phyloP scores from a whole-genome alignment of 1,284 basidiomycete species.

The Heterobasidion occidentale region DNA sequence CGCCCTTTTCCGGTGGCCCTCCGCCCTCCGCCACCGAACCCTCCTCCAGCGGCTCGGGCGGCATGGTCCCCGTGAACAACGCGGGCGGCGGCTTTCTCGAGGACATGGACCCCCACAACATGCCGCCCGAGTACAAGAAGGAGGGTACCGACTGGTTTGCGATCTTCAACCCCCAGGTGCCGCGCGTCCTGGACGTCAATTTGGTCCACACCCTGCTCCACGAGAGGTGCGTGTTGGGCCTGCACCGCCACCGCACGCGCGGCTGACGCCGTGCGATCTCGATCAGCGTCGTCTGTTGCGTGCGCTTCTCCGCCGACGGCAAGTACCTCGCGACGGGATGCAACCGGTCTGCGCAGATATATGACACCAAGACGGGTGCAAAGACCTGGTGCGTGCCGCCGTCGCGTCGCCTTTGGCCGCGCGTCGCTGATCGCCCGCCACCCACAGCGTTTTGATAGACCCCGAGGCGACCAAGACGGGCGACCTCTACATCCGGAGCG shows the following conservation, averaged over 20 bases:
- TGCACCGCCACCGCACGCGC: constrained; percentile 1
- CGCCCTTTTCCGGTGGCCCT: constrained; percentile 9
- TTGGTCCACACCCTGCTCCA: constrained; percentile 89
- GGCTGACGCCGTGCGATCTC: neutral
- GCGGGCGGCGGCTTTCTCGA: constrained; percentile 28
- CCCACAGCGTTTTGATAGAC: constrained; percentile 50
- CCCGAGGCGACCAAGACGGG: constrained; percentile 43
- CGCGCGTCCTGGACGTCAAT: constrained; percentile 79
- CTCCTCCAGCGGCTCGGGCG: constrained; percentile 2
- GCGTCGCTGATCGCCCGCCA: neutral
- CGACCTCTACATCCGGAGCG: constrained; percentile 63
- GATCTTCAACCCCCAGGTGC: constrained; percentile 84
- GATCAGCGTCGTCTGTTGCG: constrained; percentile 82
- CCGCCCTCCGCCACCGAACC: constrained; percentile 1
- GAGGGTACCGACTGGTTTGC: constrained; percentile 95
- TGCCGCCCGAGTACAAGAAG: constrained; percentile 55
- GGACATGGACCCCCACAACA: constrained; percentile 37
- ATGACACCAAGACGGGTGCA: constrained; percentile 77
- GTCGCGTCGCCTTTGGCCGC: neutral
- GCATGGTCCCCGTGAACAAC: constrained; percentile 16
- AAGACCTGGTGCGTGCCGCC: constrained; percentile 60
- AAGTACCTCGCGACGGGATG: constrained; percentile 87
- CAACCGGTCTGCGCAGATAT: constrained; percentile 87
- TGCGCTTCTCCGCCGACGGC: constrained; percentile 85
- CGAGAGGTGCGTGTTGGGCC: constrained; percentile 70